phyloP scores from a whole-genome alignment of 805 yeast genomes.

The Dipodascus geniculatus region DNA sequence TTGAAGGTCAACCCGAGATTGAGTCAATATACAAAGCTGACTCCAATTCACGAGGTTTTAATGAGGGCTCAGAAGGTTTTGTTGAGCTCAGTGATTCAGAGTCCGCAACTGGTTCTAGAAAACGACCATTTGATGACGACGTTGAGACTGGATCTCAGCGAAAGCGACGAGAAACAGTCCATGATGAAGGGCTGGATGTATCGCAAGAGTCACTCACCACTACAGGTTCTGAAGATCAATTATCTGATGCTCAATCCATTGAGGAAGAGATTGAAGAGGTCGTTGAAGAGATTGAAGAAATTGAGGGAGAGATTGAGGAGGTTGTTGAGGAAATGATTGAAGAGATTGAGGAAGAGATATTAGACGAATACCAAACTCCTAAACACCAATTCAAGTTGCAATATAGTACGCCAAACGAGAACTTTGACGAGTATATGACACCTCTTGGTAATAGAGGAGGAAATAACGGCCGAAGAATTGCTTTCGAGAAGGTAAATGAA shows the following conservation, averaged over 20 bases:
- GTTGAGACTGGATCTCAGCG: neutral
- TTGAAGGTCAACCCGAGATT: too few relatives aligned
- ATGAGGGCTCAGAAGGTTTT: slow-evolving; percentile 7
- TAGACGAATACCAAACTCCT: too few relatives aligned
- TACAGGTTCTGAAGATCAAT: too few relatives aligned
- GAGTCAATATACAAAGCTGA: too few relatives aligned
- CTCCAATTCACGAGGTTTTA: slow-evolving; percentile 12
- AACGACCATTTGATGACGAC: neutral
- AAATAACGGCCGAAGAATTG: neutral
- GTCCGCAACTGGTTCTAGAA: neutral
- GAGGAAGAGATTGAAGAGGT: too few relatives aligned
- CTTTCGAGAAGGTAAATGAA: neutral
- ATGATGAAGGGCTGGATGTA: slow-evolving; percentile 7
- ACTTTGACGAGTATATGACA: neutral
- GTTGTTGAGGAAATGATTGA: neutral
- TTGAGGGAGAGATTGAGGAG: slow-evolving; percentile 2
- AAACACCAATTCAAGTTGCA: neutral
- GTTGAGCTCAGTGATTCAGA: slow-evolving; percentile 3
- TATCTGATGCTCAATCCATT: too few relatives aligned
- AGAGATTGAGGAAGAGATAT: neutral
- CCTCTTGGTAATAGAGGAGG: neutral
- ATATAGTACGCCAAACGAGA: neutral
- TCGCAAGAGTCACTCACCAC: slow-evolving; percentile 4
- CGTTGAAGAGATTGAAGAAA: too few relatives aligned
- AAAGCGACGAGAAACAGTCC: slow-evolving; percentile 1